phyloP scores from a whole-genome alignment of 129 eudicot genomes.

The Tagetes patula region DNA sequence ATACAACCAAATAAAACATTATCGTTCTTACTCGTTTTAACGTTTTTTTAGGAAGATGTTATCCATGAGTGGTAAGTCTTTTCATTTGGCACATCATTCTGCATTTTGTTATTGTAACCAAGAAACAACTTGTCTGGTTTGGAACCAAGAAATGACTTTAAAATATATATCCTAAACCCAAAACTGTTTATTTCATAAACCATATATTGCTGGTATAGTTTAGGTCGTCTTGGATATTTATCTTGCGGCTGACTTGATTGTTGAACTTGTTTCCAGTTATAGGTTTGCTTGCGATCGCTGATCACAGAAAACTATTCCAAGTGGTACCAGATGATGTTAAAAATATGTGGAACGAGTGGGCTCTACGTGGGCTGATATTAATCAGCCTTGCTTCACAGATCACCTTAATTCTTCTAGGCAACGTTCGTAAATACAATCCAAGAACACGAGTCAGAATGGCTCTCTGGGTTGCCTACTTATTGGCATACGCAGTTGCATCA shows the following conservation, averaged over 20 bases:
- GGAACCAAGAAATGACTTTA: too few species aligned
- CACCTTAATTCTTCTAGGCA: conserved; percentile 37
- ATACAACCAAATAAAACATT: background rate
- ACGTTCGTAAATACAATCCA: conserved; percentile 38
- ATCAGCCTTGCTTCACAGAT: conserved; percentile 43
- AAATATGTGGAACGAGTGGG: conserved; percentile 41
- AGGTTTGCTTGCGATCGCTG: conserved; percentile 27
- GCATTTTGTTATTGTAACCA: background rate
- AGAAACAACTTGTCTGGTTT: too few species aligned
- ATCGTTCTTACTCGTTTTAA: background rate
- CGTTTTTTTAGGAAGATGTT: background rate
- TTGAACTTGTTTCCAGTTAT: conserved; percentile 25
- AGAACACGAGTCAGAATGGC: conserved; percentile 36
- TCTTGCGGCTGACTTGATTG: background rate
- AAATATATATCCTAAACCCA: too few species aligned
- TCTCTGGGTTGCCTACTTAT: conserved; percentile 50
- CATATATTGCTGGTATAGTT: too few species aligned
- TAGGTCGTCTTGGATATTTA: too few species aligned
- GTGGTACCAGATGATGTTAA: conserved; percentile 27
- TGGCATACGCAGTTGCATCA: conserved; percentile 44
- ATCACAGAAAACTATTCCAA: conserved; percentile 11
- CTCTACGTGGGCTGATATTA: conserved; percentile 36
- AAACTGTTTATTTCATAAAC: too few species aligned
- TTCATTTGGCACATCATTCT: background rate
- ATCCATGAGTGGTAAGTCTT: conserved; percentile 3